Evolutionary conservation across 768 basidiomycete genomes (phyloP).

Genomic region (Collybia sordida): DNA sequence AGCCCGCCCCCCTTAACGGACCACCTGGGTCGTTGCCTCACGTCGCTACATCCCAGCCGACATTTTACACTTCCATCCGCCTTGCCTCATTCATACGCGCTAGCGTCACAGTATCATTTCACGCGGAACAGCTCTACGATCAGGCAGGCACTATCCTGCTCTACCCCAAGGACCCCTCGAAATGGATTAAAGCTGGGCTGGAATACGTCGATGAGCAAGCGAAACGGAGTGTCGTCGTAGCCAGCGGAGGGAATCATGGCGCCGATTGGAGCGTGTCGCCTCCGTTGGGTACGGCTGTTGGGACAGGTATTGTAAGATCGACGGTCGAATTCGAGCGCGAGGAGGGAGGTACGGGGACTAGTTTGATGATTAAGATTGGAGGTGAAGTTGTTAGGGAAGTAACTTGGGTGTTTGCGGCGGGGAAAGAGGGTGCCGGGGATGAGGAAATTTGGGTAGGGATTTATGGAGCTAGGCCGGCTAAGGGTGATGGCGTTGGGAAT

Average conservation of each 20-base stretch:
- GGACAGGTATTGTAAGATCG: constrained; percentile 6
- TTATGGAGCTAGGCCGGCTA: constrained; percentile 14
- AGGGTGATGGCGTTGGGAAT: constrained; percentile 4
- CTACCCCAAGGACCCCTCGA: constrained; percentile 8
- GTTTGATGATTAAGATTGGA: constrained; percentile 15
- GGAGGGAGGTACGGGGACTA: constrained; percentile 13
- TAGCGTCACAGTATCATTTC: constrained; percentile 10
- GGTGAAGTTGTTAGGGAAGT: constrained; percentile 18
- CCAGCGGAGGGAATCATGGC: constrained; percentile 7
- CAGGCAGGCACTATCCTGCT: constrained; percentile 15
- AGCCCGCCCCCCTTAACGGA: constrained; percentile 13
- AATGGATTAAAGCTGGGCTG: constrained; percentile 19
- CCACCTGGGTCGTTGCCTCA: constrained; percentile 9
- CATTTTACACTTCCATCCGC: constrained; percentile 10
- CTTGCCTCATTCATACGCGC: constrained; percentile 13
- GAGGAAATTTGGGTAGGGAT: constrained; percentile 17
- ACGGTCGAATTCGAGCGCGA: constrained; percentile 16
- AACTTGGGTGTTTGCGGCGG: constrained; percentile 17
- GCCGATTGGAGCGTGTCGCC: constrained; percentile 20
- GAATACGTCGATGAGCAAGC: constrained; percentile 13
- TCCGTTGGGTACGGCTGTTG: constrained; percentile 4
- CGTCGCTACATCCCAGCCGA: constrained; percentile 12
- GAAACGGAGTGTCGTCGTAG: constrained; percentile 16
- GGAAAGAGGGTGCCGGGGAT: constrained; percentile 1
- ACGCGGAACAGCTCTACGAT: constrained; percentile 13